phyloP scores from a whole-genome alignment of 2,329 filamentous ascomycete genomes.

The Calonectria montana region DNA sequence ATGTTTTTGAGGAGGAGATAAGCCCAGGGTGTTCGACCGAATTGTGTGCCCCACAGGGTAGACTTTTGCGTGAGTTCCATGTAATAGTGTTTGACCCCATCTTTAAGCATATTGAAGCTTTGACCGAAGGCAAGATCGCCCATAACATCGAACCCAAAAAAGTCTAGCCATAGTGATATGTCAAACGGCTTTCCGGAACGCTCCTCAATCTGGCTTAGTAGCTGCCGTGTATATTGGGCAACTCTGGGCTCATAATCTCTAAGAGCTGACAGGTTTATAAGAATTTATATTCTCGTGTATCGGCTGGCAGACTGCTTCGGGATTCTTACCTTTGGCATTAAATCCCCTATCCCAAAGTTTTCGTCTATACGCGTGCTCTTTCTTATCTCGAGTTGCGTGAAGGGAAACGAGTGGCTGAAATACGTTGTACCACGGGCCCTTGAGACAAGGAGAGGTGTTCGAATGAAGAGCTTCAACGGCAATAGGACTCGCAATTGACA shows the following conservation, averaged over 20 bases:
- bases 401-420: neutral
- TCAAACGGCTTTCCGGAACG: neutral
- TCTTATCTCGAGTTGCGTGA: neutral
- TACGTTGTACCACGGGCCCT: constrained; percentile 6
- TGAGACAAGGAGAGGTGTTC: neutral
- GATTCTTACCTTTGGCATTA: neutral
- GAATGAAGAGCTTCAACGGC: neutral
- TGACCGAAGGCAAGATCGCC: constrained; percentile 52
- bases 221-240: neutral
- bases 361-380: neutral
- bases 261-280: neutral
- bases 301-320: neutral
- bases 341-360: constrained; percentile 6
- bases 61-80: constrained; percentile 4
- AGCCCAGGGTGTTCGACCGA: neutral
- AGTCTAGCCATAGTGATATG: constrained; percentile 13
- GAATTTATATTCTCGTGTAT: neutral
- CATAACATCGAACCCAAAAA: constrained; percentile 53
- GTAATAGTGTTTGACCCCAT: neutral
- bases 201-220: neutral
- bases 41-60: neutral
- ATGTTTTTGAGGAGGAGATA: neutral
- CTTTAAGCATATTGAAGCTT: constrained; percentile 49
- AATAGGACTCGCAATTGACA: constrained; percentile 1
- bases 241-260: constrained; percentile 28